phyloP scores from a whole-genome alignment of 2,329 filamentous ascomycete species.

The Coniochaeta ligniaria region DNA sequence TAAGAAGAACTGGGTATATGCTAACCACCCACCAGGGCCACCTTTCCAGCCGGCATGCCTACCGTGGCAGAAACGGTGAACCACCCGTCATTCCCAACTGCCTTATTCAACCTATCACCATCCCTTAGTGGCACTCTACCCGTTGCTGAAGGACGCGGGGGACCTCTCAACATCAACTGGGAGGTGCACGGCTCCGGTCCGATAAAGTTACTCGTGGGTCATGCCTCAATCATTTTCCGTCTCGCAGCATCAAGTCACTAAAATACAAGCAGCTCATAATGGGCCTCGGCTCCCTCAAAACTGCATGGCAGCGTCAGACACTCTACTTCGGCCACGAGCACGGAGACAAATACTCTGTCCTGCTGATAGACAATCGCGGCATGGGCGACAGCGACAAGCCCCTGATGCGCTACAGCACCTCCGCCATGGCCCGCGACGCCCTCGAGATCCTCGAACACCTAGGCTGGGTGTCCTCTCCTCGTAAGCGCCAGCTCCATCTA shows the following conservation, averaged over 20 bases:
- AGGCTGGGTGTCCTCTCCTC: constrained; percentile 47
- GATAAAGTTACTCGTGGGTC: constrained; percentile 64
- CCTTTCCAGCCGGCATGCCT: constrained; percentile 14
- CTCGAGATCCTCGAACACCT: constrained; percentile 64
- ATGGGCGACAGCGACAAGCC: constrained; percentile 78
- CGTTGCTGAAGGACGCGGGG: constrained; percentile 65
- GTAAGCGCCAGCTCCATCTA: constrained; percentile 50
- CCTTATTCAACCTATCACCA: constrained; percentile 64
- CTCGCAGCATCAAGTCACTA: not conserved
- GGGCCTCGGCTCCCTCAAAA: constrained; percentile 64
- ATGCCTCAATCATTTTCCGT: not conserved
- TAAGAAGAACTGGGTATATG: not conserved
- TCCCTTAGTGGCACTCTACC: constrained; percentile 51
- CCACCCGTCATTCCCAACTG: constrained; percentile 60
- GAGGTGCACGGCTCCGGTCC: constrained; percentile 73
- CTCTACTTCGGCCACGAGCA: constrained; percentile 72
- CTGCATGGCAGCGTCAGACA: constrained; percentile 77
- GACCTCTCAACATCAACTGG: constrained; percentile 69
- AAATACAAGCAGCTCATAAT: constrained; percentile 58
- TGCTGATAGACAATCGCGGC: constrained; percentile 79
- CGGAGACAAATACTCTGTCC: constrained; percentile 59
- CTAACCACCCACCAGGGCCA: not conserved
- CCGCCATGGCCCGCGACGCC: constrained; percentile 74
- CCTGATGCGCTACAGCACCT: constrained; percentile 69
- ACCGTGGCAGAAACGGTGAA: constrained; percentile 51